Conservation (phyloP, 257 asterid species). For the Eustoma russellianum region DNA sequence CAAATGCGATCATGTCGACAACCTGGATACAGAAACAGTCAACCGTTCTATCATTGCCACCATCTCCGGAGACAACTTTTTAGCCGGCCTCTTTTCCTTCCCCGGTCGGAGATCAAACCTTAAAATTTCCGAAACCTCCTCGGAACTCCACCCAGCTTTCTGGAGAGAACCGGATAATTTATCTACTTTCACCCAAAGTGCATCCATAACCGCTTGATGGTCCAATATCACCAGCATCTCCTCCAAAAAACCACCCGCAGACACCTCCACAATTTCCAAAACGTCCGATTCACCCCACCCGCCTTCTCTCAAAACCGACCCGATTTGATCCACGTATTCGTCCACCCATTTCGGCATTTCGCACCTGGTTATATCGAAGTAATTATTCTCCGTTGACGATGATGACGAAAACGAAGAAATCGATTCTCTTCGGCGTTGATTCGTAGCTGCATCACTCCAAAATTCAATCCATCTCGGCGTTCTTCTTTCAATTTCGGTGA, state of each 20-base stretch:
- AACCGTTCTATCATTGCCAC: constrained; percentile 63
- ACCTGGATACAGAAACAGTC: constrained; percentile 73
- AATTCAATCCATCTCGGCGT: constrained; percentile 96
- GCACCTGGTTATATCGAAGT: constrained; percentile 48
- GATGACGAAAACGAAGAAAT: constrained; percentile 54
- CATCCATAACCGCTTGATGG: constrained; percentile 73
- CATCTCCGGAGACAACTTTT: constrained; percentile 61
- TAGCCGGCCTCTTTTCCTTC: constrained; percentile 55
- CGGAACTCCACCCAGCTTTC: constrained; percentile 93
- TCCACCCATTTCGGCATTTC: constrained; percentile 81
- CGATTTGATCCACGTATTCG: constrained; percentile 63
- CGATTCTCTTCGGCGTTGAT: constrained; percentile 61
- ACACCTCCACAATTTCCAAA: constrained; percentile 57
- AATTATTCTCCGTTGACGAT: constrained; percentile 75
- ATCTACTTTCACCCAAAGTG: constrained; percentile 75
- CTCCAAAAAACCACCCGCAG: constrained; percentile 81
- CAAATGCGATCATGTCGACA: constrained; percentile 27
- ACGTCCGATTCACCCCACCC: constrained; percentile 98
- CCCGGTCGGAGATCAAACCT: constrained; percentile 75
- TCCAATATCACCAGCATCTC: constrained; percentile 79
- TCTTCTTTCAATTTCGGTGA: constrained; percentile 28
- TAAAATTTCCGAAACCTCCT: constrained; percentile 78
- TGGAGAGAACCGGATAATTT: constrained; percentile 79
- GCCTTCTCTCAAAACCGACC: constrained; percentile 65
- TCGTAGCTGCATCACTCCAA: constrained; percentile 90